These are phyloP conservation scores for Solanum ahanhuiri DNA, from an alignment of 257 asterid genomes.

Conservation along the genomic window DNA sequence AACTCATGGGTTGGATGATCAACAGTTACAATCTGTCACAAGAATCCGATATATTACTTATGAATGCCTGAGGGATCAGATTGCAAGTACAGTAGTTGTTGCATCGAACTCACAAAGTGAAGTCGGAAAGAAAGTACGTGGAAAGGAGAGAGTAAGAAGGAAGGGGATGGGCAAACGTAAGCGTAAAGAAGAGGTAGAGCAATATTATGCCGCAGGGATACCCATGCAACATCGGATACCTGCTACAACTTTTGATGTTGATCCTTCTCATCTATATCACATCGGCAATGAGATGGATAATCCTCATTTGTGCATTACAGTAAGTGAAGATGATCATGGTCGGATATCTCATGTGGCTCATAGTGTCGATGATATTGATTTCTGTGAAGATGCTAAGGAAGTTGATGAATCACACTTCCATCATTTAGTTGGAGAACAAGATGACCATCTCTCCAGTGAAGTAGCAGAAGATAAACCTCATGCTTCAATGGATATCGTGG, in stretches of 20 bases:
- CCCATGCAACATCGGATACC: conserved; percentile 26
- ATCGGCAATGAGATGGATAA: conserved; percentile 25
- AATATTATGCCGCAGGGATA: conserved; percentile 23
- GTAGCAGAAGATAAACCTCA: conserved; percentile 28
- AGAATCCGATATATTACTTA: conserved; percentile 62
- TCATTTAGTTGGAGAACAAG: conserved; percentile 36
- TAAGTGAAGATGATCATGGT: conserved; percentile 9
- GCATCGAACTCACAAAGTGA: conserved; percentile 38
- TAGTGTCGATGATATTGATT: conserved; percentile 25
- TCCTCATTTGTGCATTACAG: conserved; percentile 18
- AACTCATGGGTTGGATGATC: conserved; percentile 82
- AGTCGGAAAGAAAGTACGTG: conserved; percentile 44
- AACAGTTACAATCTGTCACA: conserved; percentile 57
- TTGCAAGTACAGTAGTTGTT: conserved; percentile 25
- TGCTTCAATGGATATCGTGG: conserved; percentile 17
- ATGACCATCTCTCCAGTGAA: conserved; percentile 36
- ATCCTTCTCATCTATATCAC: conserved; percentile 28
- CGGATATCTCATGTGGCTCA: conserved; percentile 10
- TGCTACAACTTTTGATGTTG: conserved; percentile 18
- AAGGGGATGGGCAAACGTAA: conserved; percentile 60
- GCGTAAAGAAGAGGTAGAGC: conserved; percentile 58
- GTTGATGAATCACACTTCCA: conserved; percentile 27
- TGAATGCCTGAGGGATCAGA: conserved; percentile 70
- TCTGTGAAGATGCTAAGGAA: conserved; percentile 16
- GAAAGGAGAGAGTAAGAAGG: conserved; percentile 86